These are phyloP conservation scores for Blastocystis sp. DNA, from an alignment of 352 stramenopile species.

Conservation along the genomic window DNA sequence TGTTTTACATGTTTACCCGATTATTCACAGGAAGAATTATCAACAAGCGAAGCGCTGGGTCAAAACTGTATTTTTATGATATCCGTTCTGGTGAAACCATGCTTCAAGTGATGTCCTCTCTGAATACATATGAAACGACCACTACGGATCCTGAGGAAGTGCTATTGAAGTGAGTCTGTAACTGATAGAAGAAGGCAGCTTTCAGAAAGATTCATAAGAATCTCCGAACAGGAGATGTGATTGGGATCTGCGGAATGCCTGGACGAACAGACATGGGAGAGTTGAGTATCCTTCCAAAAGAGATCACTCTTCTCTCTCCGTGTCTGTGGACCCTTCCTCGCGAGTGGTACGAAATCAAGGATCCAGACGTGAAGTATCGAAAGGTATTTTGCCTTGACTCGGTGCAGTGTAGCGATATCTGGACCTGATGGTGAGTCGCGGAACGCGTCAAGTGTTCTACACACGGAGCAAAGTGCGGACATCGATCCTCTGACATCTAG, in stretches of 20 bases:
- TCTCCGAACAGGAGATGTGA: slow-evolving; percentile 66
- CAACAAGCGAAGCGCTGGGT: slow-evolving; percentile 52
- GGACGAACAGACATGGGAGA: slow-evolving; percentile 78
- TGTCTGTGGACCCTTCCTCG: slow-evolving; percentile 79
- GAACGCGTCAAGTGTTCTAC: slow-evolving; percentile 83
- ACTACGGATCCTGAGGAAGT: not conserved
- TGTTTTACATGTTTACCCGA: not conserved
- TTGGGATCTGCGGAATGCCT: slow-evolving; percentile 65
- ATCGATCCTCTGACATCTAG: slow-evolving; percentile 66
- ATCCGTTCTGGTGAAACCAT: slow-evolving; percentile 54
- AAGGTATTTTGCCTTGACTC: slow-evolving; percentile 65
- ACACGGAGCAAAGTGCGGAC: slow-evolving; percentile 65
- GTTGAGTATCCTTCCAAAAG: slow-evolving; percentile 73
- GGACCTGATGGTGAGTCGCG: slow-evolving; percentile 90
- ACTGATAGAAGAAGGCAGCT: not conserved
- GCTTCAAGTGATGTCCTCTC: slow-evolving; percentile 53
- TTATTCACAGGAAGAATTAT: slow-evolving; percentile 46
- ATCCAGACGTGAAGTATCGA: slow-evolving; percentile 64
- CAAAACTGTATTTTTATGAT: slow-evolving; percentile 61
- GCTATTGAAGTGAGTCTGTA: not conserved
- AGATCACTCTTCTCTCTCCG: slow-evolving; percentile 72
- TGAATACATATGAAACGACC: not conserved
- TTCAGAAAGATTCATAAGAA: slow-evolving; percentile 49
- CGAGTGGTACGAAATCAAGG: slow-evolving; percentile 70
- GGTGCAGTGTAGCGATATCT: slow-evolving; percentile 85